A percentile compares a stretch with the other conserved stretches of the same genome.
Evolutionary conservation across 2,329 filamentous ascomycete genomes (phyloP).

Genomic region (Gnomoniopsis smithogilvyi): DNA sequence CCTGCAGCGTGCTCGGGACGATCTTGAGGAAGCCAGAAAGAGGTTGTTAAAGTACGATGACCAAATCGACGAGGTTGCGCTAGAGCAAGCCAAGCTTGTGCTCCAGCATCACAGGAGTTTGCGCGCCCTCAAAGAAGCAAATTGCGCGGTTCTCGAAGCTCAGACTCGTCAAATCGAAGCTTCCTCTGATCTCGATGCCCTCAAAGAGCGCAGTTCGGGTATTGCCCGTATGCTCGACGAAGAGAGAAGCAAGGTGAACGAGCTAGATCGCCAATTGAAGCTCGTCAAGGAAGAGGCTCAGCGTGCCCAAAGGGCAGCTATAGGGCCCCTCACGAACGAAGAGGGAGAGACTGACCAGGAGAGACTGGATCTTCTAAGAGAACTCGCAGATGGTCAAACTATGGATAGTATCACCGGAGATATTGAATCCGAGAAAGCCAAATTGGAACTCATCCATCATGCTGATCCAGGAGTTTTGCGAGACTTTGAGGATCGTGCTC

Average conservation of each 20-base stretch:
- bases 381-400: conserved; percentile 46
- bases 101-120: conserved; percentile 57
- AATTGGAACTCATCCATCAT: conserved; percentile 76
- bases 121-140: conserved; percentile 56
- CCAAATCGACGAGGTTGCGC: conserved; percentile 50
- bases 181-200: conserved; percentile 68
- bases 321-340: conserved; percentile 18
- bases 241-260: conserved; percentile 37
- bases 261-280: conserved; percentile 33
- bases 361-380: conserved; percentile 36
- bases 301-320: conserved; percentile 36
- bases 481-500: conserved; percentile 72
- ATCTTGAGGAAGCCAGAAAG: conserved; percentile 34
- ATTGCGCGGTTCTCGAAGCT: conserved; percentile 64
- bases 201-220: conserved; percentile 63
- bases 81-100: conserved; percentile 54
- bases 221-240: conserved; percentile 52
- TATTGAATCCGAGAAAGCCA: conserved; percentile 69
- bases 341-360: conserved; percentile 24
- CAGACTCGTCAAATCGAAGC: conserved; percentile 76
- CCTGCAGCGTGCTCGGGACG: conserved; percentile 32
- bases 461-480: conserved; percentile 72
- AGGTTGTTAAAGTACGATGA: conserved; percentile 49
- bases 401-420: conserved; percentile 67
- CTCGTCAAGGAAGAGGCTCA: conserved; percentile 32